Percentiles rank a stretch among this genome's conserved stretches.
phyloP scores from a whole-genome alignment of 176 grass and related monocot genomes.

The Typha latifolia region DNA sequence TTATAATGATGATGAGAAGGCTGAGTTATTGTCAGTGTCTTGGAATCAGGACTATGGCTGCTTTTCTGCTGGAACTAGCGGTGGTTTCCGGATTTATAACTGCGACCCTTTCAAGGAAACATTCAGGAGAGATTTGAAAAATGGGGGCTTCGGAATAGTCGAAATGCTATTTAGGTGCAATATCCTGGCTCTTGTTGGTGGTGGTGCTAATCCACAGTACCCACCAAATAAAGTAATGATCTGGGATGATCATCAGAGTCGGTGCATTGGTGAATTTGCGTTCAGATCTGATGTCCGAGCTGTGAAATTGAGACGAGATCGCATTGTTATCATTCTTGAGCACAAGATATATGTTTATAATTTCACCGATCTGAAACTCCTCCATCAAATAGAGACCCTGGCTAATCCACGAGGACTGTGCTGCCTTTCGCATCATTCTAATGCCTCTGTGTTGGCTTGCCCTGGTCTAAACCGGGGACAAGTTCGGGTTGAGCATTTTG shows the following conservation, averaged over 20 bases:
- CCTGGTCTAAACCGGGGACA: slow-evolving; percentile 60
- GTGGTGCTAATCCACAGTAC: slow-evolving; percentile 57
- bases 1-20: slow-evolving; percentile 28
- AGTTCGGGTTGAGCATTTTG: slow-evolving; percentile 83
- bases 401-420: slow-evolving; percentile 70
- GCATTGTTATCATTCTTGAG: slow-evolving; percentile 85
- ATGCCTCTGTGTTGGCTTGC: slow-evolving; percentile 81
- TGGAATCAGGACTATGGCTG: slow-evolving; percentile 91
- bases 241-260: slow-evolving; percentile 88
- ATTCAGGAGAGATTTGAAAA: slow-evolving; percentile 80
- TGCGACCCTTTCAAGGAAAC: slow-evolving; percentile 80
- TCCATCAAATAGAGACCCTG: slow-evolving; percentile 87
- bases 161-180: slow-evolving; percentile 92
- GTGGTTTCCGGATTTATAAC: slow-evolving; percentile 79
- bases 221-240: slow-evolving; percentile 86
- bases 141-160: slow-evolving; percentile 72
- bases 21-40: slow-evolving; percentile 54
- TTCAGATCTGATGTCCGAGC: slow-evolving; percentile 63
- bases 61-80: slow-evolving; percentile 72
- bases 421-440: slow-evolving; percentile 80
- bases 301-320: slow-evolving; percentile 54
- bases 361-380: slow-evolving; percentile 66
- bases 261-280: slow-evolving; percentile 75
- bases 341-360: slow-evolving; percentile 85
- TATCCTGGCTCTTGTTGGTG: slow-evolving; percentile 83